These are phyloP conservation scores for Vaccinium darrowii DNA, from an alignment of 148 eudicot genomes.

Conservation along the genomic window DNA sequence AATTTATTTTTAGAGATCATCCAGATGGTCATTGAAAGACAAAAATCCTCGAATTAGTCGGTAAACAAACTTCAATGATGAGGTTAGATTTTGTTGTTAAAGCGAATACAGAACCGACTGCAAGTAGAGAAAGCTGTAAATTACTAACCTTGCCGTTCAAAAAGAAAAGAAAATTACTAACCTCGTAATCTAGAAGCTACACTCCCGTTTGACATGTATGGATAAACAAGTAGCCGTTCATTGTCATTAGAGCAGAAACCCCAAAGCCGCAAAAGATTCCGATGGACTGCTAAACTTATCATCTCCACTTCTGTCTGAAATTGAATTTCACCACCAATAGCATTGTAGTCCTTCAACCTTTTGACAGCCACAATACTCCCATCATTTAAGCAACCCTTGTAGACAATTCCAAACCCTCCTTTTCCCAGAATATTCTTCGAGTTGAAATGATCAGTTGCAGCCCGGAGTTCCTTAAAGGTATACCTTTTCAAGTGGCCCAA, in stretches of 20 bases:
- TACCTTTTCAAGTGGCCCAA: constrained; percentile 82
- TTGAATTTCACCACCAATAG: constrained; percentile 74
- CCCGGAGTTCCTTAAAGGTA: constrained; percentile 72
- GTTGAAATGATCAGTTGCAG: constrained; percentile 82
- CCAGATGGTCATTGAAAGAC: background rate
- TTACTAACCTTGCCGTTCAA: constrained; percentile 46
- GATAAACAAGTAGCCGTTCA: constrained; percentile 86
- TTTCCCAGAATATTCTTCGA: constrained; percentile 74
- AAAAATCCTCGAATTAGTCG: background rate
- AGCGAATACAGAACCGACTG: background rate
- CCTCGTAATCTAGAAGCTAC: constrained; percentile 92
- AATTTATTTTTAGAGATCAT: background rate
- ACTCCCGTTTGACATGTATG: constrained; percentile 84
- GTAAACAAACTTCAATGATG: background rate
- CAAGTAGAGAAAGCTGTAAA: background rate
- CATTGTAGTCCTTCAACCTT: constrained; percentile 73
- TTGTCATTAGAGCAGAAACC: constrained; percentile 83
- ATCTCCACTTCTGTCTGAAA: constrained; percentile 91
- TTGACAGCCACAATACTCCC: constrained; percentile 86
- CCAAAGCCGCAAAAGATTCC: constrained; percentile 78
- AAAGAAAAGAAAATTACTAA: constrained; percentile 19
- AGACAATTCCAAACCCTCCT: constrained; percentile 91
- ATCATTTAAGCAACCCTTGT: constrained; percentile 67
- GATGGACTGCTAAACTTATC: constrained; percentile 83
- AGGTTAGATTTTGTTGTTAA: background rate